Evolutionary conservation across 768 basidiomycete species (phyloP), one percentile per base, ranked within the genome.

Genomic region (Rubroboletus pulcherrimus): DNA sequence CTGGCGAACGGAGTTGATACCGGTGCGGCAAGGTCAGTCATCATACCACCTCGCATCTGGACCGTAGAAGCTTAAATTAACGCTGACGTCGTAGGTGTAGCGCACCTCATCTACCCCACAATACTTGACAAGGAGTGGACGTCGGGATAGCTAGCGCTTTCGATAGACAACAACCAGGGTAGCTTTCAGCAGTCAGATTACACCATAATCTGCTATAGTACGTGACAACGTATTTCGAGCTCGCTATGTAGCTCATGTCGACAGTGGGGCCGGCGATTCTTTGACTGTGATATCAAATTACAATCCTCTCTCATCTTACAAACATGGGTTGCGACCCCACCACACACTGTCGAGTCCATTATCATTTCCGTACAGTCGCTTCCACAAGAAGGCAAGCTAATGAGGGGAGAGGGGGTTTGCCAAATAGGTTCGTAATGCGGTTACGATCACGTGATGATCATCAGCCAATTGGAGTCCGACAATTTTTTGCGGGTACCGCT

Each of bases 401-500:
- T 21, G 19, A 33, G 3, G 19, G 19, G 5, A 14, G 12, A 7
- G 4, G 3, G 21, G 12, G 45, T 14, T 8, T 9, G 8, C 31
- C n/a, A 33, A 35, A 14, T 21, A 19, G 12, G 15, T 34, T 21
- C 19, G 30, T 50, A 41, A n/a, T 8, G 12, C 29, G 4, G 42
- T 14, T 21, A 12, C 24, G 35, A 41, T 50, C 55, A 61, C 63
- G 57, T 67, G 49, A 49, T 38, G 9, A 21, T n/a, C 24, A 40
- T 19, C 41, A 30, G 7, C 57, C 57, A 63, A 58, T 63, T 37
- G 52, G 58, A 42, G 30, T 15, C 26, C 19, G 10, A 54, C n/a
- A 57, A 53, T 31, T 66, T 65, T 65, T 53, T 11, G 26, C 29
- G 55, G 8, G 57, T 59, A 67, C 57, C 53, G 55, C 54, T 29